A percentile compares a stretch with the other conserved stretches of the same genome.
These are phyloP conservation scores for Macrolepiota dolichaula DNA, from an alignment of 768 basidiomycete species.

Conservation along the genomic window DNA sequence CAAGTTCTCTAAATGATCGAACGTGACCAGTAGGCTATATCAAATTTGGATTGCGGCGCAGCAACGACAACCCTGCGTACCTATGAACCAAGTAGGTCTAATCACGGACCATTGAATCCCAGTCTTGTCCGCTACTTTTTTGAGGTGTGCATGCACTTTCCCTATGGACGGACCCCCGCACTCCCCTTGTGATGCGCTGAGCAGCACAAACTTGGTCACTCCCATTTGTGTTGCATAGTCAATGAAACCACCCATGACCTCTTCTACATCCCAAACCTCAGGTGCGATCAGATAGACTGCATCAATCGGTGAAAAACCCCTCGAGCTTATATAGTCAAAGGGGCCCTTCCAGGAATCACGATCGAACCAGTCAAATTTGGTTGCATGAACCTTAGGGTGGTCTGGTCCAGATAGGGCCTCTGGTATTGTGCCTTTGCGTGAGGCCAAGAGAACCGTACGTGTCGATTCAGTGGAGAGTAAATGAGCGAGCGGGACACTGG, in stretches of 20 bases:
- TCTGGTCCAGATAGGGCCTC: background rate
- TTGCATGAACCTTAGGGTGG: constrained; percentile 18
- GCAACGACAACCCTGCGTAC: constrained; percentile 16
- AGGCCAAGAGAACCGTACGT: constrained; percentile 25
- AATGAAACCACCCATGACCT: constrained; percentile 5
- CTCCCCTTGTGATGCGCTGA: constrained; percentile 20
- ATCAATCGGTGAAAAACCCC: constrained; percentile 17
- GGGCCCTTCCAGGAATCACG: constrained; percentile 15
- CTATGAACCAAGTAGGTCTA: constrained; percentile 36
- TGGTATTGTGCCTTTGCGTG: too few species aligned
- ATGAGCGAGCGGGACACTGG: constrained; percentile 22
- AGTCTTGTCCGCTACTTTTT: constrained; percentile 19
- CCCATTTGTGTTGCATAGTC: constrained; percentile 21
- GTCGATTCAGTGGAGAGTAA: constrained; percentile 21
- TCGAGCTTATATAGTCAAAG: constrained; percentile 2
- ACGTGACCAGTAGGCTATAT: background rate
- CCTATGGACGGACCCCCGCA: constrained; percentile 15
- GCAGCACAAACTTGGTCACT: constrained; percentile 24
- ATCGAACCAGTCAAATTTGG: constrained; percentile 35
- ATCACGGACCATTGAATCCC: constrained; percentile 31
- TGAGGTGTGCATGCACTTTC: constrained; percentile 32
- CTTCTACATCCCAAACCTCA: background rate
- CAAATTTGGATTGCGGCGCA: too few species aligned
- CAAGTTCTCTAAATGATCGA: constrained; percentile 26
- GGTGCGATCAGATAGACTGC: constrained; percentile 30